A percentile compares a stretch with the other conserved stretches of the same genome.
Evolutionary conservation across 2,329 filamentous ascomycete species (phyloP).

Genomic region (Monosporascus sp.): DNA sequence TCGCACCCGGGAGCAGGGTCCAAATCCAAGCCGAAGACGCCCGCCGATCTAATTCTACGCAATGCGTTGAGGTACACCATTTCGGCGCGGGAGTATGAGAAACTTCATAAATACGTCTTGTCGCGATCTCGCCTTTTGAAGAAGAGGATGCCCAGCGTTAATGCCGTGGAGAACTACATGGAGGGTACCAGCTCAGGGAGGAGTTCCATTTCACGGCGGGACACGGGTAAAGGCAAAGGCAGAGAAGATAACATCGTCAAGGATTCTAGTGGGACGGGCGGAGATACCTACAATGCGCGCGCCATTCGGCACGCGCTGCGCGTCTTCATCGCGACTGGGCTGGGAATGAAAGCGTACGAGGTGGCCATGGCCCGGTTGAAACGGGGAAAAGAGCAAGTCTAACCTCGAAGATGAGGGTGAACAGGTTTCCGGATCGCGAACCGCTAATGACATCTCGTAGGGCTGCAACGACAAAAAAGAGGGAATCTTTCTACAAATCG

Average conservation of each 20-base stretch:
- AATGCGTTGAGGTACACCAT: conserved; percentile 86
- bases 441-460: conserved; percentile 13
- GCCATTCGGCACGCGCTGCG: conserved; percentile 66
- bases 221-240: conserved; percentile 26
- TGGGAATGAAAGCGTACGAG: conserved; percentile 59
- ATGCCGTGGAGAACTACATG: conserved; percentile 50
- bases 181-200: conserved; percentile 28
- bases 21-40: conserved; percentile 19
- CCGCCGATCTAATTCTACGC: conserved; percentile 66
- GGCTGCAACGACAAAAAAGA: conserved; percentile 28
- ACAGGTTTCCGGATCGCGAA: conserved; percentile 1
- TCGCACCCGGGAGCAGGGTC: conserved; percentile 16
- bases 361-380: conserved; percentile 43
- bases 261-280: conserved; percentile 22
- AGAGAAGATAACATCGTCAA: conserved; percentile 13
- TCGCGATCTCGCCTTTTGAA: conserved; percentile 60
- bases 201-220: conserved; percentile 9
- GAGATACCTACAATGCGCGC: conserved; percentile 64
- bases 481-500: conserved; percentile 55
- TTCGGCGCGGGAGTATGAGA: conserved; percentile 76
- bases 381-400: conserved; percentile 38
- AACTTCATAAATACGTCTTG: conserved; percentile 76
- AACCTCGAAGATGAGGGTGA: background rate
- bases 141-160: conserved; percentile 49
- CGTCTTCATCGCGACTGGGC: conserved; percentile 60